Evolutionary conservation across 1,139 yeast genomes (phyloP), one percentile per base, ranked within the genome.

Genomic region (Kurtzmaniella quercitrusa): DNA sequence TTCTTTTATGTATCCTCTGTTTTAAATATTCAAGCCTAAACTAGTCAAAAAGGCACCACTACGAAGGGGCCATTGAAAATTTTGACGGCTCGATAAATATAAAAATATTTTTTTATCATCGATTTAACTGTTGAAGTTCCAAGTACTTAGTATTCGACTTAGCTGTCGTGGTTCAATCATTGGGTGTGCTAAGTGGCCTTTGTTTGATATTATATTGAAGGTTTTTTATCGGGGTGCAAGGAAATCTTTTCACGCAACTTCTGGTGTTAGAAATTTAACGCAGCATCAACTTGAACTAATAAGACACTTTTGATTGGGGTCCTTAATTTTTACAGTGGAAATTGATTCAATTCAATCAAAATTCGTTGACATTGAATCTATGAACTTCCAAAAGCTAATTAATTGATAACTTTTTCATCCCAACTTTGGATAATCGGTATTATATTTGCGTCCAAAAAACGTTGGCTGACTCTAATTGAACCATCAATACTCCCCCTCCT

Each of bases 41-140:
- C 37, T 12, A 34, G 23, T 34, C 37, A 34, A 34, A 34, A 34
- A 34, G 37, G 19, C 31, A 34, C 37, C 37, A 34, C 37, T 23
- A 34, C 31, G 31, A 27, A 27, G 31, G 31, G 31, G 31, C 31
- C 31, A 6, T 27, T 10, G 31, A 27, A 27, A 27, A 27, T 11
- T 27, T 27, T 27, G 31, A 27, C 31, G 31, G 31, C 10, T 27
- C n/a, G 31, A 10, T 27, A 10, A 27, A 27, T 27, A 27, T 27
- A 27, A 27, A 27, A 27, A 27, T 7, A 7, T 27, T 27, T 27
- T 27, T 27, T 27, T 7, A 27, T 27, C 31, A 27, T 12, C 31
- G 31, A 27, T 27, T 7, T 12, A 27, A 11, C n/a, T 23, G 10
- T 23, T 23, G 10, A 23, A 23, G 25, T n/a, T 8, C 23, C 23